Base-by-base conservation (phyloP, 2,329 filamentous ascomycete genomes). In the Sphaerulina musiva region DNA sequence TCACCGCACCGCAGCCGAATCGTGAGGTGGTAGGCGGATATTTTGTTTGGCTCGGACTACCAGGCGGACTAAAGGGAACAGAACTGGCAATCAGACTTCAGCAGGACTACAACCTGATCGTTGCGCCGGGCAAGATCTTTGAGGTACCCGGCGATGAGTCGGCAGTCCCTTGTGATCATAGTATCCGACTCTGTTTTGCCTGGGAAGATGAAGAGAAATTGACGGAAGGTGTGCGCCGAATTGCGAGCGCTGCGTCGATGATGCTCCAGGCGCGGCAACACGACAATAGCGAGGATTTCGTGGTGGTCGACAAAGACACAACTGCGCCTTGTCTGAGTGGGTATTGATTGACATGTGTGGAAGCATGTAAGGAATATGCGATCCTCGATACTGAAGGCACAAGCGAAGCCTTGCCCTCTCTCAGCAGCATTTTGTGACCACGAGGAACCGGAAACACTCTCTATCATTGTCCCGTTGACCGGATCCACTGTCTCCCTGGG, bases 21-120 rank as follows among this genome's bases (percentile, higher is more conserved):
- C 70, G 74, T 34, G 68, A 73, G 3, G 69, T 84, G 2, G 85
- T 84, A 31, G 90, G 90, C 0, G 90, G 90, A 0, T 95, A 92
- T 68, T 95, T 95, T 68, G 74, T 95, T 46, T 95, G 89, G 89
- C 70, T 95, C 26, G 77, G 76, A 1, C 69, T 95, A 4, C 83
- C 84, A 0, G 58, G 68, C 58, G 52, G 66, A 43, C 72, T 85
- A 51, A 74, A 77, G 7, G 82, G 78, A 36, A 72, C 72, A 32
- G 75, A 78, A 6, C 73, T 89, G 32, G 80, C 80, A 6, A 71
- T 76, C 61, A 74, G 75, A 39, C 84, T 84, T 12, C 73, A 78
- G 64, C 71, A 75, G 20, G 80, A 85, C 51, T 84, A 87, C 68
- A 81, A 83, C 45, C 69, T 95, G 53, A 76, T 83, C 12, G 42